These are phyloP conservation scores for Globisporangium nodosum DNA, from an alignment of 352 stramenopile genomes.

Conservation along the genomic window DNA sequence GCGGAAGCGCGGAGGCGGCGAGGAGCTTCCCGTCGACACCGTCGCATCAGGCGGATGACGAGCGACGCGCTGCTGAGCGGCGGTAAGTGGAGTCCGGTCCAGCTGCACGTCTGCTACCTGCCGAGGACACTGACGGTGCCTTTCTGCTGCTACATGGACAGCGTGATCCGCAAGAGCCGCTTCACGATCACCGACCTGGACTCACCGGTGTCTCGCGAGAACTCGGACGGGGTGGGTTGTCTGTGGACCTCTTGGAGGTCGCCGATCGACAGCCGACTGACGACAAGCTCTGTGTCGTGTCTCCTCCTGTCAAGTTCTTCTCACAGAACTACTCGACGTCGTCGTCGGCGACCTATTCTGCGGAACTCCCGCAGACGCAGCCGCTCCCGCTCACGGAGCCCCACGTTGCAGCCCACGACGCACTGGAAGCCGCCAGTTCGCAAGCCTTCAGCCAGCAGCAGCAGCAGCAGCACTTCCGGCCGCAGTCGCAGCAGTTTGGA, in stretches of 20 bases:
- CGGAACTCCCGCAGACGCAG: conserved; percentile 5
- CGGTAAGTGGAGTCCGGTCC: neutral
- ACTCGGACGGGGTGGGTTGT: conserved; percentile 41
- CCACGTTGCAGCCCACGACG: neutral
- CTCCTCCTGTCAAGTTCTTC: conserved; percentile 11
- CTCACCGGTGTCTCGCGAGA: conserved; percentile 45
- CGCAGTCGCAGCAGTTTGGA: neutral
- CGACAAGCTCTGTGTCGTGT: conserved; percentile 2
- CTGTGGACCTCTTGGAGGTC: neutral
- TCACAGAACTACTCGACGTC: conserved; percentile 7
- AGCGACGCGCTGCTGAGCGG: neutral
- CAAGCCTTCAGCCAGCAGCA: conserved; percentile 1
- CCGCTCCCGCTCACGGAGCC: conserved; percentile 2
- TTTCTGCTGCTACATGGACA: conserved; percentile 1
- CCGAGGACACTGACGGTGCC: no score
- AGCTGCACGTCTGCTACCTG: neutral
- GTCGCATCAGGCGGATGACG: neutral
- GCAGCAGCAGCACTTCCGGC: neutral
- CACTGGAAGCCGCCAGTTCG: neutral
- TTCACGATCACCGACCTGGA: conserved; percentile 85
- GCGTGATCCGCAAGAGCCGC: conserved; percentile 70
- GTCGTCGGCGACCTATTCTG: conserved; percentile 7
- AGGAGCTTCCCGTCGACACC: neutral
- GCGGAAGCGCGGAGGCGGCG: neutral
- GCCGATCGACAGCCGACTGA: neutral